These are phyloP conservation scores for Sisymbrium altissimum DNA, from an alignment of 345 rosid genomes.

Conservation along the genomic window DNA sequence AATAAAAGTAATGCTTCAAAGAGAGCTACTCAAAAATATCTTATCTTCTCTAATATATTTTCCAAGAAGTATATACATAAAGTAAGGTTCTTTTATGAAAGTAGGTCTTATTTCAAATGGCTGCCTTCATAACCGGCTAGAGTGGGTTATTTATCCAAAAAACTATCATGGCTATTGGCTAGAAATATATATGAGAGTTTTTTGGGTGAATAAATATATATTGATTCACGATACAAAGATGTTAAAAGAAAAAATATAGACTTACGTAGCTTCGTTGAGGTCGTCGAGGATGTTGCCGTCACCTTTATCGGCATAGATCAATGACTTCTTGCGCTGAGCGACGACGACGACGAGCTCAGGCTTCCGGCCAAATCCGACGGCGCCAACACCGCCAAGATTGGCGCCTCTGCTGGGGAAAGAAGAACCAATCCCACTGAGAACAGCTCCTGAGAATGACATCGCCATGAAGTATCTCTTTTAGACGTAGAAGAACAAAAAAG, in stretches of 20 bases:
- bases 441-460: conserved; percentile 29
- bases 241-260: background rate
- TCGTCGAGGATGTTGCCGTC: conserved; percentile 30
- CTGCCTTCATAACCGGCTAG: too few species aligned
- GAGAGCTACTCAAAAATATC: background rate
- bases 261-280: conserved; percentile 27
- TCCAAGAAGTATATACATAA: too few species aligned
- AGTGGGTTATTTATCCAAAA: background rate
- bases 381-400: background rate
- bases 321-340: conserved; percentile 29
- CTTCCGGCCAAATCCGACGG: conserved; percentile 15
- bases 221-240: background rate
- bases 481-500: background rate
- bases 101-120: background rate
- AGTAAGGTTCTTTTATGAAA: background rate
- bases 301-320: conserved; percentile 17
- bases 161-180: background rate
- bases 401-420: conserved; percentile 5
- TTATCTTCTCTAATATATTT: background rate
- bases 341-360: background rate
- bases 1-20: too few species aligned
- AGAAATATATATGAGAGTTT: background rate
- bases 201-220: background rate
- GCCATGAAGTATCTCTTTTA: background rate
- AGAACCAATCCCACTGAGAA: conserved; percentile 16